These are phyloP conservation scores for Neltuma alba DNA, from an alignment of 306 rosid species.

Conservation along the genomic window DNA sequence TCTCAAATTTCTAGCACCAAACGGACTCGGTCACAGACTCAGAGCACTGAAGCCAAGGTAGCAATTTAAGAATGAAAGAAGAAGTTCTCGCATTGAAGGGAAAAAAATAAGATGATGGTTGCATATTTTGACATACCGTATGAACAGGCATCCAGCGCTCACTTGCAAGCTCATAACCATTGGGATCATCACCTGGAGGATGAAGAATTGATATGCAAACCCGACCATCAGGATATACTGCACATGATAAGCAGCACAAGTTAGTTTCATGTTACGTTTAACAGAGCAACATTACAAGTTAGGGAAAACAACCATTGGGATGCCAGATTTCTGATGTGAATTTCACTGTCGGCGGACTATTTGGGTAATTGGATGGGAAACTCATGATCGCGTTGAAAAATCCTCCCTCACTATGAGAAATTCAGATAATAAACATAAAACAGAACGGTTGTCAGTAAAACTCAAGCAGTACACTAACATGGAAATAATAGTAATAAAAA, in stretches of 20 bases:
- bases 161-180: slow-evolving; percentile 98
- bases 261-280: slow-evolving; percentile 9
- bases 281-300: not conserved
- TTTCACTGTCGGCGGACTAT: slow-evolving; percentile 89
- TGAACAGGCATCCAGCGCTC: slow-evolving; percentile 99
- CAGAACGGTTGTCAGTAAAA: slow-evolving; percentile 24
- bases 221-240: slow-evolving; percentile 96
- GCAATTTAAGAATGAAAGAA: not conserved
- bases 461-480: not conserved
- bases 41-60: slow-evolving; percentile 13
- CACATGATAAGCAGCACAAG: slow-evolving; percentile 26
- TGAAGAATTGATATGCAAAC: slow-evolving; percentile 98
- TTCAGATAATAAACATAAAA: slow-evolving; percentile 17
- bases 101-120: not conserved
- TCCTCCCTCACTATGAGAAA: slow-evolving; percentile 82
- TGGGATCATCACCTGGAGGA: slow-evolving; percentile 97
- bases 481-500: not conserved
- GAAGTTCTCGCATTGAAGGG: not conserved
- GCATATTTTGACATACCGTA: slow-evolving; percentile 60
- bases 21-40: slow-evolving; percentile 16
- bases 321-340: slow-evolving; percentile 92
- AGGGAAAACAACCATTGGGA: slow-evolving; percentile 74
- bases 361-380: slow-evolving; percentile 88
- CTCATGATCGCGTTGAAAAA: slow-evolving; percentile 96
- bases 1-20: slow-evolving; percentile 27